A percentile compares a stretch with the other conserved stretches of the same genome.
phyloP scores from a whole-genome alignment of 352 stramenopile genomes.

The Phytopythium helicoides region DNA sequence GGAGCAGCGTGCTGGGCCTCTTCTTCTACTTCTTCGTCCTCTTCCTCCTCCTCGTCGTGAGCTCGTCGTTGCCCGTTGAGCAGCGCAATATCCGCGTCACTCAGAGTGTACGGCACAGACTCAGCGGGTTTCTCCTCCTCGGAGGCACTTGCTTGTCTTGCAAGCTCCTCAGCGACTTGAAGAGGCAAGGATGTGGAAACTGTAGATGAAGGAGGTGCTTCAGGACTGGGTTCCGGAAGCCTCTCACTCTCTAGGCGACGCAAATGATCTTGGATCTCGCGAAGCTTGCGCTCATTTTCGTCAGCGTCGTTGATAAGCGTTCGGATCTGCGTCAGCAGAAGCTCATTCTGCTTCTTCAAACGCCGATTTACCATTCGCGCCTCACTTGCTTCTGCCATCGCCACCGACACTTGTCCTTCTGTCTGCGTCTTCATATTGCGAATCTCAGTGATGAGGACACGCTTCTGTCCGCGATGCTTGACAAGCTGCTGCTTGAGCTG shows the following conservation, averaged over 20 bases:
- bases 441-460: conserved; percentile 73
- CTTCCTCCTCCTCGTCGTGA: too few relatives aligned
- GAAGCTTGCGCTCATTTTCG: conserved; percentile 40
- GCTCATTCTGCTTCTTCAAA: conserved; percentile 81
- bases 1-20: background rate
- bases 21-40: background rate
- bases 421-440: conserved; percentile 76
- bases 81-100: conserved; percentile 61
- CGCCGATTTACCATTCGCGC: conserved; percentile 85
- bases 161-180: background rate
- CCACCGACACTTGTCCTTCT: conserved; percentile 73
- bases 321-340: conserved; percentile 76
- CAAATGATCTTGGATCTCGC: conserved; percentile 27
- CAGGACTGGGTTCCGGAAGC: background rate
- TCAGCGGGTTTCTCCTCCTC: conserved; percentile 15
- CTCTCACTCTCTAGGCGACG: conserved; percentile 5
- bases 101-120: conserved; percentile 60
- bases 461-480: conserved; percentile 76
- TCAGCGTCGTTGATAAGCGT: conserved; percentile 64
- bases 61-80: conserved; percentile 50
- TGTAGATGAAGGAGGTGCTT: background rate
- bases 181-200: background rate
- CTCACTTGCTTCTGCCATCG: conserved; percentile 79
- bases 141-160: background rate
- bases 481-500: conserved; percentile 70